These are phyloP conservation scores for Mycotypha africana DNA, from an alignment of 371 early-diverging fungal species.

Conservation along the genomic window DNA sequence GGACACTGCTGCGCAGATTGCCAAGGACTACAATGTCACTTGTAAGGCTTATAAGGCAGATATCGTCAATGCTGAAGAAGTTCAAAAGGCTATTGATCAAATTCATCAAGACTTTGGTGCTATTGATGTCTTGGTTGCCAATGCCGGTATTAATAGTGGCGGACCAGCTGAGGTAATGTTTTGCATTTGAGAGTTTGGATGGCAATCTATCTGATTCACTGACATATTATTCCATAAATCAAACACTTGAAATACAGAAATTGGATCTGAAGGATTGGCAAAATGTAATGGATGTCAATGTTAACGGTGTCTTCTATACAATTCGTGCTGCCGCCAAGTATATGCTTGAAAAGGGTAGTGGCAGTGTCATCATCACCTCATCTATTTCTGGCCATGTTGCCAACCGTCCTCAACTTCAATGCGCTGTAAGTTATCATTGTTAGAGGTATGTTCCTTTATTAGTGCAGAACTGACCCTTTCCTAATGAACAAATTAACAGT, in stretches of 20 bases:
- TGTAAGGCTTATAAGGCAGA: constrained; percentile 43
- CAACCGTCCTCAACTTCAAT: constrained; percentile 42
- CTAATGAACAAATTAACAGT: constrained; percentile 16
- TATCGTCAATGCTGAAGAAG: constrained; percentile 24
- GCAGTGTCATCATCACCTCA: constrained; percentile 39
- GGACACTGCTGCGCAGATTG: constrained; percentile 31
- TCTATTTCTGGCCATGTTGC: constrained; percentile 40
- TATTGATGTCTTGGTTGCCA: constrained; percentile 45
- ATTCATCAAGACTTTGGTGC: constrained; percentile 37
- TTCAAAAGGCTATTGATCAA: constrained; percentile 25
- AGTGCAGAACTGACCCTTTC: too few species aligned
- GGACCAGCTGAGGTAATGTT: constrained; percentile 34
- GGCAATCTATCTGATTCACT: too few species aligned
- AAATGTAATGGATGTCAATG: constrained; percentile 39
- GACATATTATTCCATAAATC: not conserved
- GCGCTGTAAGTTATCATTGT: constrained; percentile 27
- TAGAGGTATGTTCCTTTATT: not conserved
- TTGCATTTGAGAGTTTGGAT: too few species aligned
- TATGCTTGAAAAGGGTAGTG: constrained; percentile 37
- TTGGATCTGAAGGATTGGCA: constrained; percentile 33
- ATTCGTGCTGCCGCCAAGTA: constrained; percentile 35
- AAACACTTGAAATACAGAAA: constrained; percentile 13
- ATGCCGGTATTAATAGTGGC: constrained; percentile 36
- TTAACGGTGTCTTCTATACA: constrained; percentile 42
- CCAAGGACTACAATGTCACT: constrained; percentile 23